Percentiles rank a stretch among this genome's conserved stretches.
phyloP scores from a whole-genome alignment of 2,329 filamentous ascomycete genomes.

The Chaetomium olivaceum region DNA sequence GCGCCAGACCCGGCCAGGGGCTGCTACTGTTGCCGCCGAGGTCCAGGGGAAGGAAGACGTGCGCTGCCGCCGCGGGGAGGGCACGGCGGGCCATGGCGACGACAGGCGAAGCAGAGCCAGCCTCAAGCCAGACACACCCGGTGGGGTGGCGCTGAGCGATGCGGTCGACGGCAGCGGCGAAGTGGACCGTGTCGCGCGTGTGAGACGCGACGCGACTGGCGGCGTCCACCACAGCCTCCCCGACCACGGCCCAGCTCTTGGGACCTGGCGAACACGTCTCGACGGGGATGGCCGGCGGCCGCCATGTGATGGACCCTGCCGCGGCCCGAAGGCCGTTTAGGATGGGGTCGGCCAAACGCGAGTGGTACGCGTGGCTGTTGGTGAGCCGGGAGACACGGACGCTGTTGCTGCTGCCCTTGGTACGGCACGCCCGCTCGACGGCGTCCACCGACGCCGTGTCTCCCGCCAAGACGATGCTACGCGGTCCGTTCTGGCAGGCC shows the following conservation, averaged over 20 bases:
- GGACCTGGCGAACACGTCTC: background rate
- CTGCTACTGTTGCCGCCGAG: background rate
- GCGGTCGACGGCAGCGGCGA: background rate
- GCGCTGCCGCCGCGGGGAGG: constrained; percentile 16
- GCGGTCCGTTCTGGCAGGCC: constrained; percentile 47
- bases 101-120: constrained; percentile 43
- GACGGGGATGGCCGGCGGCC: background rate
- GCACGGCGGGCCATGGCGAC: constrained; percentile 39
- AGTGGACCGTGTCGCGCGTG: background rate
- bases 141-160: constrained; percentile 29
- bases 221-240: background rate
- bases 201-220: background rate
- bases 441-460: background rate
- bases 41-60: background rate
- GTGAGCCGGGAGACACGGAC: background rate
- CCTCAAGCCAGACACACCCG: constrained; percentile 44
- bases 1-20: background rate
- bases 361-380: background rate
- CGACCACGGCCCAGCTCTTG: background rate
- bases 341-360: background rate
- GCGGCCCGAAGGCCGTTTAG: background rate
- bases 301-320: background rate
- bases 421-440: background rate
- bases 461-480: background rate
- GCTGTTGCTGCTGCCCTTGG: too few species aligned